These are phyloP conservation scores for Lodderomyces beijingensis DNA, from an alignment of 1,139 yeast species.

Conservation along the genomic window DNA sequence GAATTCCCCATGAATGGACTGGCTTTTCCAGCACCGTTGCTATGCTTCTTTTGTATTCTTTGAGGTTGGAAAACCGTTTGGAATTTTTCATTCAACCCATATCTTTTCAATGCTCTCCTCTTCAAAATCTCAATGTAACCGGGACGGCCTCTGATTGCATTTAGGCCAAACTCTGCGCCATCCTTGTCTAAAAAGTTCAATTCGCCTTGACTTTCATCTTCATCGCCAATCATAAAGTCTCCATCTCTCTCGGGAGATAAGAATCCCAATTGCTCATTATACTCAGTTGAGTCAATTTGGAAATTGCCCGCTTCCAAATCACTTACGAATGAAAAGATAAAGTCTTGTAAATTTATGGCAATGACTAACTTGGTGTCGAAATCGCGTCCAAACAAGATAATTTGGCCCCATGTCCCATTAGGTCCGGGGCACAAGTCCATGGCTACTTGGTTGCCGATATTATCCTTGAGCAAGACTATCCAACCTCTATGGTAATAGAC, in stretches of 20 bases:
- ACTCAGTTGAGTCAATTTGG: constrained; percentile 43
- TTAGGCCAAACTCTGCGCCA: constrained; percentile 31
- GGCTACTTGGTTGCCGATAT: constrained; percentile 58
- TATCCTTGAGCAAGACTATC: constrained; percentile 58
- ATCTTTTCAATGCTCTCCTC: constrained; percentile 43
- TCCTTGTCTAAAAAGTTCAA: constrained; percentile 31
- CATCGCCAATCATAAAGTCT: constrained; percentile 47
- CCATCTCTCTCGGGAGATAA: constrained; percentile 36
- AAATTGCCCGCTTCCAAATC: constrained; percentile 55
- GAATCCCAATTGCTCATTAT: constrained; percentile 27
- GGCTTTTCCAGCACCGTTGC: constrained; percentile 5
- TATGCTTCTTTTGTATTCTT: constrained; percentile 16
- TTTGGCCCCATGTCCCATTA: constrained; percentile 57
- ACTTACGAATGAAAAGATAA: constrained; percentile 41
- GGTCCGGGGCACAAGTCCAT: constrained; percentile 62
- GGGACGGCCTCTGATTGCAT: constrained; percentile 31
- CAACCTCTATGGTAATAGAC: constrained; percentile 55
- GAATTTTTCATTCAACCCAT: constrained; percentile 37
- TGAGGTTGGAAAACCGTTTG: constrained; percentile 38
- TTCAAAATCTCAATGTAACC: constrained; percentile 52
- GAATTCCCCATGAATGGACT: constrained; percentile 11
- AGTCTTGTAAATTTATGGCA: constrained; percentile 54
- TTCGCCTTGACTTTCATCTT: constrained; percentile 46
- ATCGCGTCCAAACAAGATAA: constrained; percentile 61
- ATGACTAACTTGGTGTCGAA: constrained; percentile 58